Evolutionary conservation across 23 red algal species (phyloP), one percentile per base, ranked within the genome.

Genomic region (Chondrus crispus): DNA sequence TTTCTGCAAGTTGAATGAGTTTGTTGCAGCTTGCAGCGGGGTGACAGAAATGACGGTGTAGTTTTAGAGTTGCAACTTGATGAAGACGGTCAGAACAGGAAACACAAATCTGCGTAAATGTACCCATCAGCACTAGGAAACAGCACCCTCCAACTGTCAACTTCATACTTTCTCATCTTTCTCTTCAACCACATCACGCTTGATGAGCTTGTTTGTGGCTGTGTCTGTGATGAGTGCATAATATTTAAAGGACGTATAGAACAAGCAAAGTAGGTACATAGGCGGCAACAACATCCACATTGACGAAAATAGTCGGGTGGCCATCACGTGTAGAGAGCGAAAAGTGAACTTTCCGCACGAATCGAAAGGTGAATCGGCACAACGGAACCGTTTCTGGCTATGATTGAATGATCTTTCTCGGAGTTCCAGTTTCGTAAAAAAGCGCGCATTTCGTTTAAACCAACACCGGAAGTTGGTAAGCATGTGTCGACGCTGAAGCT

Each of bases 401-500:
- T 42, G 26, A 26, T 38, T 9, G n/a, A 77, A 1, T 24, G 29
- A 24, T 37, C 29, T 1, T 2, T 35, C 24, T 20, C 43, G 37
- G 71, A 26, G 38, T 37, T 1, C 60, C 35, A 32, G 26, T 22
- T 66, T 32, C 26, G 1, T 32, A 1, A 66, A 66, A 32, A 77
- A 35, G 71, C 71, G 22, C 1, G 44, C 38, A 77, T 26, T 47
- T 63, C 78, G 24, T 52, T 54, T 62, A 40, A 13, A 60, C 78
- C 52, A 10, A 83, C 41, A 54, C 55, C 28, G 22, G 0, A 83
- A n/a, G 28, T 58, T 47, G 1, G 78, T 19, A 47, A 41, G 40
- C 78, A 11, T 24, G 14, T 83, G 78, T 83, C 78, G 32, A 83
- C 78, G 52, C 78, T 33, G 46, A 83, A n/a, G n/a, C n/a, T n/a